phyloP scores from a whole-genome alignment of 2,329 filamentous ascomycete species.

The Coniochaeta sp. region DNA sequence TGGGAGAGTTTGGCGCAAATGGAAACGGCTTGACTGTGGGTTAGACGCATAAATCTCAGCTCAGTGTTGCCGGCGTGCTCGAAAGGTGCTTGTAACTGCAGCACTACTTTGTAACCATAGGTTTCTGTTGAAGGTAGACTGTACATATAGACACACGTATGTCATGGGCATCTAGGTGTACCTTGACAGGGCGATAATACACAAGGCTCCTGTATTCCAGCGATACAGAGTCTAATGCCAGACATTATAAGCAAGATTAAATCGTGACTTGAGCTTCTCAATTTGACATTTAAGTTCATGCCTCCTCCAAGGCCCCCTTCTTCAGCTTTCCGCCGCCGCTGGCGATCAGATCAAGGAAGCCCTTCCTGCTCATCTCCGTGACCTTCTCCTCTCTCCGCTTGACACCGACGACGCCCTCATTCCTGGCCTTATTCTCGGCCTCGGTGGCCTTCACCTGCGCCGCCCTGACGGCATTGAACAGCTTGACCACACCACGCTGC shows the following conservation, averaged over 20 bases:
- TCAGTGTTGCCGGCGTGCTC: conserved; percentile 1
- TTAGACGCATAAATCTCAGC: conserved; percentile 7
- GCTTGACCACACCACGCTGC: conserved; percentile 86
- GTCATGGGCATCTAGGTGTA: background rate
- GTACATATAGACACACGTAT: background rate
- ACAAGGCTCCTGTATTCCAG: background rate
- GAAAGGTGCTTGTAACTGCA: background rate
- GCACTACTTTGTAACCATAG: background rate
- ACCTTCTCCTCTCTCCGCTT: conserved; percentile 77
- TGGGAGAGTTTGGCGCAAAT: background rate
- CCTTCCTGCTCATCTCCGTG: conserved; percentile 94
- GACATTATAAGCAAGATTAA: background rate
- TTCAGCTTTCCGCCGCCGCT: conserved; percentile 53
- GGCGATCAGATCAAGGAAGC: conserved; percentile 86
- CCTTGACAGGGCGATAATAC: background rate
- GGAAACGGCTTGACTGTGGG: background rate
- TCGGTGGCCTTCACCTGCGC: conserved; percentile 85
- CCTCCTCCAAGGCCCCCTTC: conserved; percentile 52
- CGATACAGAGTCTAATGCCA: background rate
- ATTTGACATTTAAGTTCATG: conserved; percentile 22
- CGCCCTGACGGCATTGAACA: conserved; percentile 91
- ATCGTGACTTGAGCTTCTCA: background rate
- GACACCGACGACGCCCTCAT: conserved; percentile 70
- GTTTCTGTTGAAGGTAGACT: background rate
- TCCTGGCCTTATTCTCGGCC: conserved; percentile 62